Evolutionary conservation across 2,329 filamentous ascomycete genomes (phyloP).

Genomic region (Didymella sp.): DNA sequence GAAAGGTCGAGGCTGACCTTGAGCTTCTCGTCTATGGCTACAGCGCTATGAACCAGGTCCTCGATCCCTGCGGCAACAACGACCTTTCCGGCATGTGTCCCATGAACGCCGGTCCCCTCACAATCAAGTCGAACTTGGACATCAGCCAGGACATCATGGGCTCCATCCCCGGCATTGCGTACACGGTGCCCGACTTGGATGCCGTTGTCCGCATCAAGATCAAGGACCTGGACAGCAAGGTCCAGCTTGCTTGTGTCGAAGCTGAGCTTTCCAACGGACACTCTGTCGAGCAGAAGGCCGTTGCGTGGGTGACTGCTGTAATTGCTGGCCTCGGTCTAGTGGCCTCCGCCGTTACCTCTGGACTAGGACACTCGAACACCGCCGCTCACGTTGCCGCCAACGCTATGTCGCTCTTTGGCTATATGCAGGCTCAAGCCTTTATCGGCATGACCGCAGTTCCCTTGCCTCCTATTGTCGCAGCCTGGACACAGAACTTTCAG

Average conservation of each 20-base stretch:
- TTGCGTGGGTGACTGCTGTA: conserved; percentile 88
- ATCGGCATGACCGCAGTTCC: conserved; percentile 82
- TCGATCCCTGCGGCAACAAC: conserved; percentile 77
- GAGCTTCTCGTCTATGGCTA: conserved; percentile 84
- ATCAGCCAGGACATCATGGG: conserved; percentile 64
- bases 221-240: conserved; percentile 69
- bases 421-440: conserved; percentile 94
- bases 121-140: conserved; percentile 73
- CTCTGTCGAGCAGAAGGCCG: conserved; percentile 85
- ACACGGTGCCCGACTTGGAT: conserved; percentile 89
- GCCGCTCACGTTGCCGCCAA: conserved; percentile 94
- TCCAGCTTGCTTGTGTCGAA: conserved; percentile 83
- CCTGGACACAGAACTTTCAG: conserved; percentile 97
- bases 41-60: conserved; percentile 67
- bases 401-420: conserved; percentile 89
- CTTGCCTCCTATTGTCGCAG: conserved; percentile 84
- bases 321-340: conserved; percentile 84
- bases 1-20: conserved; percentile 80
- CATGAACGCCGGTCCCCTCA: conserved; percentile 84
- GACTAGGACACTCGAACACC: conserved; percentile 89
- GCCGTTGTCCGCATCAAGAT: conserved; percentile 83
- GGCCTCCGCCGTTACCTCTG: conserved; percentile 86
- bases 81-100: conserved; percentile 79
- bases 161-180: conserved; percentile 81
- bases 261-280: conserved; percentile 88